phyloP scores from a whole-genome alignment of 1,284 basidiomycete genomes.

The Athelia sp. region DNA sequence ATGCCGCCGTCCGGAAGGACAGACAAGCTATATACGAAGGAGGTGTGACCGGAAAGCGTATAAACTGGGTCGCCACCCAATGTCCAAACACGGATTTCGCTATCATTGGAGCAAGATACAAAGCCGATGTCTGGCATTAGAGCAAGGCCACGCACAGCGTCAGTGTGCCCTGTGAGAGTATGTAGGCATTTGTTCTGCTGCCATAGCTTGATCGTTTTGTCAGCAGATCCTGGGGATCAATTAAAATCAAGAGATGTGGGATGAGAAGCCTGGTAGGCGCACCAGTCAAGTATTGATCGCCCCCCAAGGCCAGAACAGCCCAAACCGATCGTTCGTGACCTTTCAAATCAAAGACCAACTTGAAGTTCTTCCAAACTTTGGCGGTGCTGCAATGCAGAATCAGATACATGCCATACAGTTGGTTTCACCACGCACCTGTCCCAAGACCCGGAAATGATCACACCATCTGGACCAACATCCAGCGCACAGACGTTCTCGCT shows the following conservation, averaged over 20 bases:
- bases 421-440: slow-evolving; percentile 60
- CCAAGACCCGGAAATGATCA: slow-evolving; percentile 95
- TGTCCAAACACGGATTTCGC: slow-evolving; percentile 90
- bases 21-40: slow-evolving; percentile 91
- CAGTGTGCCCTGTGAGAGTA: slow-evolving; percentile 82
- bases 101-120: slow-evolving; percentile 94
- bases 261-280: slow-evolving; percentile 15
- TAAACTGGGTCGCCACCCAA: slow-evolving; percentile 75
- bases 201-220: slow-evolving; percentile 93
- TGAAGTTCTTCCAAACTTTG: slow-evolving; percentile 87
- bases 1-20: slow-evolving; percentile 75
- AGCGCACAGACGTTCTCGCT: slow-evolving; percentile 89
- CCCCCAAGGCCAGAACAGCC: slow-evolving; percentile 84
- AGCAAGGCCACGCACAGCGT: slow-evolving; percentile 86
- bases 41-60: slow-evolving; percentile 88
- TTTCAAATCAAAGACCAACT: slow-evolving; percentile 71
- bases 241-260: slow-evolving; percentile 3
- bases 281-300: slow-evolving; percentile 83
- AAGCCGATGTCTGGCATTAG: slow-evolving; percentile 83
- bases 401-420: slow-evolving; percentile 3
- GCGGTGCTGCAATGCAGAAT: slow-evolving; percentile 61
- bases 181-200: slow-evolving; percentile 66
- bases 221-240: slow-evolving; percentile 73
- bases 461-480: slow-evolving; percentile 62
- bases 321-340: slow-evolving; percentile 93